Evolutionary conservation across 257 asterid genomes (phyloP), one percentile per base, ranked within the genome.

Genomic region (Penstemon newberryi): DNA sequence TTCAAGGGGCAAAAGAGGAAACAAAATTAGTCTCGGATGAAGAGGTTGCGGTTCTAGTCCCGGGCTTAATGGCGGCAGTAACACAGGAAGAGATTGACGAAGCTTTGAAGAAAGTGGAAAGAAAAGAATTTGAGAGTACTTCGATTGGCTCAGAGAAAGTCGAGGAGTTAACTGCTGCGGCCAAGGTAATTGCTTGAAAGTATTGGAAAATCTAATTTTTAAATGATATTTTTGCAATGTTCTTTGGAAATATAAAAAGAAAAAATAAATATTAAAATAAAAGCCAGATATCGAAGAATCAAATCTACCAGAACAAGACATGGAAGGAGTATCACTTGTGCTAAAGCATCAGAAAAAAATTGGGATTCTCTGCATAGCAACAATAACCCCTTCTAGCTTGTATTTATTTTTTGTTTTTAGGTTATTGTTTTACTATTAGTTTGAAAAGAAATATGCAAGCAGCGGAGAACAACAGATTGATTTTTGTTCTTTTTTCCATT

Each of bases 41-140:
- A 15, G 85, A 59, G 56, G 58, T 68, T 63, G 81, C 83, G 19
- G 88, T 83, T 72, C 64, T 92, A 44, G 88, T 89, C 43, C 95
- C 89, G 0, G 96, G 95, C 18, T 78, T 89, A 62, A 58, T 68
- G 67, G 70, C 82, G 67, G 70, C 82, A 38, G 25, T 65, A 38
- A 57, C 80, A 56, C 5, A 19, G 5, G 76, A 72, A 45, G 86
- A 72, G 75, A 76, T 25, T 59, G 82, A 69, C 58, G 81, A 64
- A 62, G 55, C 12, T 43, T 63, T 66, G 4, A 52, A 65, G 44
- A 59, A 65, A 73, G 75, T 69, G 51, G 75, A 82, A 60, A 13
- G 62, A n/a, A 36, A 19, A 6, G 46, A 63, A 15, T 70, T 41
- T 49, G 68, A 73, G 56, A 71, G 60, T 62, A 41, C 61, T 2